Base-by-base conservation (phyloP, 192 early-diverging fungal species). In the Linnemannia exigua region DNA sequence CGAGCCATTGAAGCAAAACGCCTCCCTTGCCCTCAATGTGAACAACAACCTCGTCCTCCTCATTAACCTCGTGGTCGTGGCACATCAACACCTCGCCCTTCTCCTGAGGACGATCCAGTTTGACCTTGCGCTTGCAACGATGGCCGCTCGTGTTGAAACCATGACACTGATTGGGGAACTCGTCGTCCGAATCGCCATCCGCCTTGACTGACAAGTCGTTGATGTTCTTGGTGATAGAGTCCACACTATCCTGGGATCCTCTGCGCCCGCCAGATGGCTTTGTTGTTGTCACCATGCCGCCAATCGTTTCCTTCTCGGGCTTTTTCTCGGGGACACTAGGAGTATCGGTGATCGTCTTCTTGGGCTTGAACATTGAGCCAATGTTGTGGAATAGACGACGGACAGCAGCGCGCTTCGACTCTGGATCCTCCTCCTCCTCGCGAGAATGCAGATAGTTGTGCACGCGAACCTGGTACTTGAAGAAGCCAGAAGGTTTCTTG, bases 21-120 rank as follows among this genome's bases (percentile, higher is more conserved):
- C 84, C 84, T 16, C 84, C 84, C 63, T 86, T 74, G 51, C 84
- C 84, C 61, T 86, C 84, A 54, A 86, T 86, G 37, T 86, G 84
- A 37, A 86, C 84, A 36, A 86, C 79, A 41, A 86, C 84, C 41
- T 86, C 84, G 22, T 86, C 84, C 9, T 86, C 84, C n/a, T 86
- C 84, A 36, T 74, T 76, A 9, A 86, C 79, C 47, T 86, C 84
- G 38, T 86, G 84, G 70, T 80, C 71, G 51, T 86, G 84, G 38
- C 84, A 86, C 78, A 86, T 63, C 63, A 86, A 36, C 5, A 86
- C 84, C 51, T 86, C 84, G 33, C 84, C 84, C 58, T 80, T 75
- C 36, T 61, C 63, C 20, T 69, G 67, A 25, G 84, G 84, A 54
- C 84, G 54, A 70, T 86, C 84, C 54, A 86, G 38, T 33, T 86